Conservation (phyloP, 2,329 filamentous ascomycete species). For the Cercospora sp. region DNA sequence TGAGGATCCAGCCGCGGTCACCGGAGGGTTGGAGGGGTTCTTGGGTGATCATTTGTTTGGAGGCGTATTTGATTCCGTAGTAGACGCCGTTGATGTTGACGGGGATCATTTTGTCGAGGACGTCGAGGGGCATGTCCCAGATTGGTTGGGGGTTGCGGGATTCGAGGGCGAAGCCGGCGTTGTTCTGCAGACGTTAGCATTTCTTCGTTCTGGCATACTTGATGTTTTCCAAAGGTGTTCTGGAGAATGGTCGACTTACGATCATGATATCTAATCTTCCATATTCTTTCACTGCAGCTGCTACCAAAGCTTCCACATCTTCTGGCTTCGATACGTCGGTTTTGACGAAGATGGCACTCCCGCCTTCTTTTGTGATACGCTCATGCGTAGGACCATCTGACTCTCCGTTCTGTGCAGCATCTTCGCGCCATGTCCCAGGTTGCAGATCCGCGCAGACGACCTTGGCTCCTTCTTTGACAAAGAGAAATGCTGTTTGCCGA, state of each 20-base stretch:
- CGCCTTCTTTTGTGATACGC: conserved; percentile 19
- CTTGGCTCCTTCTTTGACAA: conserved; percentile 37
- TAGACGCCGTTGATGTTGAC: conserved; percentile 46
- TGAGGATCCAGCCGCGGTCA: conserved; percentile 53
- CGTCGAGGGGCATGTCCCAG: conserved; percentile 49
- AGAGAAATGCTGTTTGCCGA: conserved; percentile 38
- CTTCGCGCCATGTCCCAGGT: conserved; percentile 25
- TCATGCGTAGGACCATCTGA: conserved; percentile 27
- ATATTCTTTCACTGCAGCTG: conserved; percentile 34
- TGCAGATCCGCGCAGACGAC: conserved; percentile 30
- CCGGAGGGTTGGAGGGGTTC: conserved; percentile 38
- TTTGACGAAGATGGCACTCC: conserved; percentile 34
- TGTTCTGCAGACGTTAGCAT: conserved; percentile 32
- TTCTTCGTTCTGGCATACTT: not conserved
- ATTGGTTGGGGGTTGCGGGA: conserved; percentile 38
- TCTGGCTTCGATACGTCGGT: conserved; percentile 37
- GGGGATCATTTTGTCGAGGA: conserved; percentile 46
- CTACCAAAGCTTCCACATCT: conserved; percentile 35
- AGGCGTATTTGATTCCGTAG: conserved; percentile 49
- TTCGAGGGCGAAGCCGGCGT: conserved; percentile 41
- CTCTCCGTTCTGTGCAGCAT: conserved; percentile 21
- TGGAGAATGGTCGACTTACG: not conserved
- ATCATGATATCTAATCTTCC: conserved; percentile 40
- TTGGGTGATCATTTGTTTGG: conserved; percentile 54
- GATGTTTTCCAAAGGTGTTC: not conserved